phyloP scores from a whole-genome alignment of 306 rosid species.

The Castanea crenata region DNA sequence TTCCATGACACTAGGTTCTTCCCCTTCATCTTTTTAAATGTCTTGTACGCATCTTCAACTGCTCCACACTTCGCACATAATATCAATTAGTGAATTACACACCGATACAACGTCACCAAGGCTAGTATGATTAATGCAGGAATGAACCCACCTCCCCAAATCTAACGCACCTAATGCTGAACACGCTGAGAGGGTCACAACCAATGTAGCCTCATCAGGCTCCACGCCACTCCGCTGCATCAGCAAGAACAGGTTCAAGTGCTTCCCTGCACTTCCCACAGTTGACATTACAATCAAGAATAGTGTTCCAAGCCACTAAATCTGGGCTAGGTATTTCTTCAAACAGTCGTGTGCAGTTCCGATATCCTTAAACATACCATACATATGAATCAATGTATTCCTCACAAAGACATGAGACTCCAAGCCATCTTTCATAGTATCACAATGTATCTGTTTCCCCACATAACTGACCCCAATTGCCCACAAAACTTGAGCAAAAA shows the following conservation, averaged over 20 bases:
- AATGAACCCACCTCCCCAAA: conserved; percentile 70
- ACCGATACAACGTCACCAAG: conserved; percentile 27
- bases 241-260: conserved; percentile 40
- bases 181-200: conserved; percentile 63
- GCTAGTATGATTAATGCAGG: conserved; percentile 13
- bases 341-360: conserved; percentile 51
- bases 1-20: conserved; percentile 73
- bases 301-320: conserved; percentile 76
- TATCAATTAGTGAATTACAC: conserved; percentile 59
- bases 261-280: conserved; percentile 46
- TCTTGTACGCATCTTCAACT: conserved; percentile 55
- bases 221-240: conserved; percentile 45
- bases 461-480: conserved; percentile 35
- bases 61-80: conserved; percentile 86
- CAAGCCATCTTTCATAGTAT: conserved; percentile 45
- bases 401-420: conserved; percentile 51
- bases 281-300: conserved; percentile 44
- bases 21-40: conserved; percentile 36
- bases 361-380: conserved; percentile 48
- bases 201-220: conserved; percentile 63
- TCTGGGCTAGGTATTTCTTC: conserved; percentile 51
- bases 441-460: conserved; percentile 59
- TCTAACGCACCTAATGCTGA: conserved; percentile 53
- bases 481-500: conserved; percentile 58
- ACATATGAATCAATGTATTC: conserved; percentile 73